Evolutionary conservation across 345 rosid species (phyloP).

Genomic region (Populus euphratica): DNA sequence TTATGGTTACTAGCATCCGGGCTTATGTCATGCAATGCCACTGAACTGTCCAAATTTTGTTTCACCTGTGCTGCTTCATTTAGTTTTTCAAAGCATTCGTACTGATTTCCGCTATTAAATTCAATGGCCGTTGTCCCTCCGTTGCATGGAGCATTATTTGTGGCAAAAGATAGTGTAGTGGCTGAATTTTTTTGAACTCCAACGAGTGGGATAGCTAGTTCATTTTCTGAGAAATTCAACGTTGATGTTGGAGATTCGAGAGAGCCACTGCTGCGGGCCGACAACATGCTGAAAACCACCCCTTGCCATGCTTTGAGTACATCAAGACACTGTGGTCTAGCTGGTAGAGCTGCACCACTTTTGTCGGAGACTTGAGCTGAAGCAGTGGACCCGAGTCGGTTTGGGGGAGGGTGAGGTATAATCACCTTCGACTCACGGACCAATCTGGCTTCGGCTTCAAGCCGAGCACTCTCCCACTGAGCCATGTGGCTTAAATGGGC

Average conservation of each 20-base stretch:
- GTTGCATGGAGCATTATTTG: background rate
- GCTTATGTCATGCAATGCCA: conserved; percentile 14
- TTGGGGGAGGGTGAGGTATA: background rate
- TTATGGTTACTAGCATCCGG: background rate
- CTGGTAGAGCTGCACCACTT: background rate
- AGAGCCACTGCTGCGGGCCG: background rate
- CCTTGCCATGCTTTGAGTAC: conserved; percentile 44
- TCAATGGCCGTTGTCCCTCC: background rate
- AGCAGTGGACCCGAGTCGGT: background rate
- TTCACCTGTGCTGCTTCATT: background rate
- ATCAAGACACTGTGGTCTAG: conserved; percentile 44
- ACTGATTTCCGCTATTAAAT: background rate
- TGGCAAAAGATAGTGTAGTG: background rate
- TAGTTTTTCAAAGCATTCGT: conserved; percentile 6
- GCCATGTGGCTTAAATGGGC: conserved; percentile 32
- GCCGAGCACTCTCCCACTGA: conserved; percentile 40
- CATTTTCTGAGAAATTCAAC: conserved; percentile 20
- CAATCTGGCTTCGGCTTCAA: conserved; percentile 33
- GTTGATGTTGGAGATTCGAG: conserved; percentile 41
- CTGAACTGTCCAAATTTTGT: conserved; percentile 7
- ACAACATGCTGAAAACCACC: conserved; percentile 30
- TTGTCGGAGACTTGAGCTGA: background rate
- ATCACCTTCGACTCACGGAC: conserved; percentile 4
- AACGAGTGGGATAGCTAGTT: background rate
- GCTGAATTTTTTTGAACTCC: background rate